Base-by-base conservation (phyloP, 108 stramenopile species). In the Mediolabrus comicus region DNA sequence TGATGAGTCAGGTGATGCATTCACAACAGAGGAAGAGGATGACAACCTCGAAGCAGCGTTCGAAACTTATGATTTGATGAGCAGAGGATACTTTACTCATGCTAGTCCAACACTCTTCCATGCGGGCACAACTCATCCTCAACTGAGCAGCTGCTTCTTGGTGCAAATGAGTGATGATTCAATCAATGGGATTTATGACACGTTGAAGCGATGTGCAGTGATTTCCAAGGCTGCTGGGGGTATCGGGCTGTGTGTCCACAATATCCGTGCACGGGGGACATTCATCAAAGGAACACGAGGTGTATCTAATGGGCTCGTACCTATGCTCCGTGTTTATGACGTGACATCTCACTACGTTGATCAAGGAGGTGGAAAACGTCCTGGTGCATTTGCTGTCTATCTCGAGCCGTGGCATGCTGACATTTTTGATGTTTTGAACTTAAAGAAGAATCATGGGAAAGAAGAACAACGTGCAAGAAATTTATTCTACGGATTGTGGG, bases 251-350 rank as follows among this genome's bases (percentile, higher is more conserved):
- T 82, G 88, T 32, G 89, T 97, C 27, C 95, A 97, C 84, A 94
- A 97, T 69, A 96, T 99, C 62, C 92, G 98, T 13, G 97, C 96
- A 2, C 66, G 95, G 12, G 91, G 92, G 52, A 92, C 96, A 33
- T 84, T 87, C 63, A 98, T 99, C 59, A 80, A 85, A 55, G 98
- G 98, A 13, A 95, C 98, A 7, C 88, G 96, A 58, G 98, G 98
- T 12, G 83, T 83, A 3, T 95, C 95, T 12, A 98, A 97, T 76
- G 98, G 98, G 6, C 76, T 99, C 39, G 96, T 99, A n/a, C 98
- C 98, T 14, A 98, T 99, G 97, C 89, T 99, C n/a, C 89, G 97
- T 11, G 97, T 99, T 5, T 99, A 91, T 65, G 97, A 99, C 83
- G 92, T 90, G 29, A 99, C 97, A 25, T 92, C 95, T 10, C 84